Percentiles rank a stretch among this genome's conserved stretches.
These are phyloP conservation scores for Gossypium rotundifolium DNA, from an alignment of 345 rosid species.

Conservation along the genomic window DNA sequence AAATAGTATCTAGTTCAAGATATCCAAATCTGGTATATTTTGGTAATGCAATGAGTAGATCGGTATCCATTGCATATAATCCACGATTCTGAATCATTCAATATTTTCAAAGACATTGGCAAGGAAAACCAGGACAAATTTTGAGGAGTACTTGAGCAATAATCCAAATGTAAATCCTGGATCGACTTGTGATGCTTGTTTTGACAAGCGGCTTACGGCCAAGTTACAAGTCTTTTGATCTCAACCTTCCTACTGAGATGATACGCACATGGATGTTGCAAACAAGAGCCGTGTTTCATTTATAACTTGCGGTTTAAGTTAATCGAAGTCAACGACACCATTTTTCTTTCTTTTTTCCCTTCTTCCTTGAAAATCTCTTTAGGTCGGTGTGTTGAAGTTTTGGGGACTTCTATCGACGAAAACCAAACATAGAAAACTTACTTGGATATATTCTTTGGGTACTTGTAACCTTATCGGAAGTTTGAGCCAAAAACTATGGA, in stretches of 20 bases:
- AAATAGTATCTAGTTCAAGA: no score
- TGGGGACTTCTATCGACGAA: constrained; percentile 4
- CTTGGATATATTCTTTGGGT: constrained; percentile 7
- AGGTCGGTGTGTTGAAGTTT: background rate
- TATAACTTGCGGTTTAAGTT: background rate
- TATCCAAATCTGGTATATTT: no score
- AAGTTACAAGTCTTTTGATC: constrained; percentile 63
- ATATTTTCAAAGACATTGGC: constrained; percentile 47
- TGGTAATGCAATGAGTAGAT: background rate
- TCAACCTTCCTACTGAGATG: constrained; percentile 68
- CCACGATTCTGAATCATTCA: background rate
- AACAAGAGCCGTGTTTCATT: background rate
- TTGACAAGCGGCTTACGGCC: constrained; percentile 80
- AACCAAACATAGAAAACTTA: constrained; percentile 3
- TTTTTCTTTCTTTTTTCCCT: background rate
- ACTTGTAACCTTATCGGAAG: constrained; percentile 2
- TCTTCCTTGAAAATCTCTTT: background rate
- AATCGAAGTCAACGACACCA: background rate
- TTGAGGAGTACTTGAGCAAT: constrained; percentile 51
- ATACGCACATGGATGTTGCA: constrained; percentile 19
- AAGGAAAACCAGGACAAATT: constrained; percentile 55
- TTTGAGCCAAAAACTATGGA: constrained; percentile 3
- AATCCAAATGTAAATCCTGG: constrained; percentile 47
- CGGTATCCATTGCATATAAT: background rate
- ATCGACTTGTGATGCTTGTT: constrained; percentile 69